Evolutionary conservation across 2,329 filamentous ascomycete species (phyloP).

Genomic region (Fusarium stilboides): DNA sequence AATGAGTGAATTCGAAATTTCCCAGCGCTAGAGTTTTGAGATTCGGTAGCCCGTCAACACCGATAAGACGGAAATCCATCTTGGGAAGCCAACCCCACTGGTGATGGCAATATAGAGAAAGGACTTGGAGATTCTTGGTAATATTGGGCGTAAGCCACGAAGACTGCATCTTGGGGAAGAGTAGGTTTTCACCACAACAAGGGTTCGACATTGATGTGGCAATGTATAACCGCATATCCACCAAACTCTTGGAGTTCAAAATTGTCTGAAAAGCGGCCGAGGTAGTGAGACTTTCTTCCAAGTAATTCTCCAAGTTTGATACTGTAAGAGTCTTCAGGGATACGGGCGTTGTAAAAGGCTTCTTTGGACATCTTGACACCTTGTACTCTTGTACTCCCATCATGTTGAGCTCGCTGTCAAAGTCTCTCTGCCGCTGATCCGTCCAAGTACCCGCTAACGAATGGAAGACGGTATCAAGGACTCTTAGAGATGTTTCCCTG

Average conservation of each 20-base stretch:
- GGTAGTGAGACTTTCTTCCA: not conserved
- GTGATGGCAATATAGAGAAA: conserved; percentile 56
- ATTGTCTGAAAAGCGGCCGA: not conserved
- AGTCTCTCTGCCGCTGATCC: not conserved
- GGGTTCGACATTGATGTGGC: not conserved
- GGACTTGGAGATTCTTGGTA: conserved; percentile 48
- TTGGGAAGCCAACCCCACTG: conserved; percentile 59
- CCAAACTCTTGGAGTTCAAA: not conserved
- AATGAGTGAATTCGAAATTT: conserved; percentile 59
- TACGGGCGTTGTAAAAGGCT: not conserved
- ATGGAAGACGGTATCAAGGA: conserved; percentile 24
- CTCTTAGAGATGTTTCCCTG: not conserved
- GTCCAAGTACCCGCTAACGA: conserved; percentile 22
- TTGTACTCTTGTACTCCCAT: too few species aligned
- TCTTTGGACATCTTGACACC: too few species aligned
- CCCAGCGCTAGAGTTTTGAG: conserved; percentile 58
- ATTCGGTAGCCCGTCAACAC: conserved; percentile 50
- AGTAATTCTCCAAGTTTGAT: conserved; percentile 13
- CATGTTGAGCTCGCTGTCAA: too few species aligned
- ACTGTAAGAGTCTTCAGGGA: conserved; percentile 8
- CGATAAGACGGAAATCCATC: conserved; percentile 52
- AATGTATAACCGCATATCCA: conserved; percentile 13
- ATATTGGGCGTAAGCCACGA: conserved; percentile 42
- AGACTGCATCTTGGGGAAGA: not conserved
- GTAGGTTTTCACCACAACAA: too few species aligned